Evolutionary conservation across 1,139 yeast species (phyloP).

Genomic region (Scheffersomyces segobiensis): DNA sequence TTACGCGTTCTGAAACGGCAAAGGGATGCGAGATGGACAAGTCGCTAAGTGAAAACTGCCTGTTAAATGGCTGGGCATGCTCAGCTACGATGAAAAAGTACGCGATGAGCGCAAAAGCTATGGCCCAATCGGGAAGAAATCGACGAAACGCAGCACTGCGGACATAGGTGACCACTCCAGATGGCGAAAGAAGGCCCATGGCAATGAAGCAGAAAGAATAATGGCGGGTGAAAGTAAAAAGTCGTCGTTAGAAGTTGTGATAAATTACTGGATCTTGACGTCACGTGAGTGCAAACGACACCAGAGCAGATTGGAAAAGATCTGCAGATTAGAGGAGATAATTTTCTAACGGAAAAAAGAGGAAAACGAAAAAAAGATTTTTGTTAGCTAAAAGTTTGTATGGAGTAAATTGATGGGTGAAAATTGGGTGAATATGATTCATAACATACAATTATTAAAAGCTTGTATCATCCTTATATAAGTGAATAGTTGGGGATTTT

Average conservation of each 20-base stretch:
- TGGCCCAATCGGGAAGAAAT: conserved; percentile 36
- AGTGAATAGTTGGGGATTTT: no score
- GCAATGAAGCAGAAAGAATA: neutral
- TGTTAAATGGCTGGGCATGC: conserved; percentile 27
- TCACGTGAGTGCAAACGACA: neutral
- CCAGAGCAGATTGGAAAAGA: neutral
- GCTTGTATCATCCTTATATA: no score
- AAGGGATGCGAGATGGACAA: conserved; percentile 68
- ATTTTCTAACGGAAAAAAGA: no score
- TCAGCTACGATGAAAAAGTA: conserved; percentile 40
- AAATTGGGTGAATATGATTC: no score
- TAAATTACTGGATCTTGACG: neutral
- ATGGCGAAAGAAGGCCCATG: neutral
- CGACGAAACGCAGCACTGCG: conserved; percentile 15
- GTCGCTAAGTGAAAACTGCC: conserved; percentile 26
- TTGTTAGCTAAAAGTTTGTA: neutral
- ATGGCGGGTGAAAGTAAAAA: neutral
- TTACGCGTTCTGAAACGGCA: conserved; percentile 64
- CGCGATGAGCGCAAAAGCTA: conserved; percentile 24
- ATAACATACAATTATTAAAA: no score
- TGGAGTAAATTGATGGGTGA: neutral
- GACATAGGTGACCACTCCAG: conserved; percentile 10
- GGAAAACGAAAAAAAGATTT: neutral
- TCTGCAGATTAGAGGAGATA: no score
- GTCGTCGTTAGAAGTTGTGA: neutral